These are phyloP conservation scores for Cyclotella cryptica DNA, from an alignment of 108 stramenopile species.

Conservation along the genomic window DNA sequence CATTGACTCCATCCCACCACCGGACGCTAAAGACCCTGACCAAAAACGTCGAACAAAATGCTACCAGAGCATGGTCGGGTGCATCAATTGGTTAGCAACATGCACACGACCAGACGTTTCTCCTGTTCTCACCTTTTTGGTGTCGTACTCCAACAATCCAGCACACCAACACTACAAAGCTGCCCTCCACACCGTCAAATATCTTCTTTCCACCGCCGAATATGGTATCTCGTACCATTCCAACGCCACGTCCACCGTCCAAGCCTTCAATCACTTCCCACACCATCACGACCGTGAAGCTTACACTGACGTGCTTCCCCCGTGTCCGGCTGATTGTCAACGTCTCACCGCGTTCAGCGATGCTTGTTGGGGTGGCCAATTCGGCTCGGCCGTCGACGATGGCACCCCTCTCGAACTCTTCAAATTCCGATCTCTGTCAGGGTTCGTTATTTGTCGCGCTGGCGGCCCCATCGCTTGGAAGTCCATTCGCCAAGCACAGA, in stretches of 20 bases:
- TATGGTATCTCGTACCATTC: slow-evolving; percentile 22
- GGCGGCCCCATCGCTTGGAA: slow-evolving; percentile 13
- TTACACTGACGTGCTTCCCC: slow-evolving; percentile 14
- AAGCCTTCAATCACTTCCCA: slow-evolving; percentile 28
- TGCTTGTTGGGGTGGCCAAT: slow-evolving; percentile 20
- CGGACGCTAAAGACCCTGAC: slow-evolving; percentile 13
- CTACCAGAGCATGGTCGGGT: slow-evolving; percentile 31
- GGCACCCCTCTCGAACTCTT: slow-evolving; percentile 10
- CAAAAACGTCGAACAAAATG: background rate
- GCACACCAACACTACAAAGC: slow-evolving; percentile 10
- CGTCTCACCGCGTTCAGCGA: slow-evolving; percentile 3
- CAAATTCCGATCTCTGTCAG: slow-evolving; percentile 2
- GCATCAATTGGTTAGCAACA: slow-evolving; percentile 26
- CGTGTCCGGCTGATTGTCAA: slow-evolving; percentile 7
- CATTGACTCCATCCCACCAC: slow-evolving; percentile 19
- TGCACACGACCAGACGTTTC: slow-evolving; percentile 21
- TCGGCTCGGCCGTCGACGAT: slow-evolving; percentile 8
- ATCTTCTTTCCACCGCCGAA: slow-evolving; percentile 8
- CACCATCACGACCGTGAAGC: slow-evolving; percentile 9
- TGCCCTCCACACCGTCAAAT: slow-evolving; percentile 15
- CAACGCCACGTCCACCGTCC: background rate
- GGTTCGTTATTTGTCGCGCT: background rate
- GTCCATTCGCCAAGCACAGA: slow-evolving; percentile 1
- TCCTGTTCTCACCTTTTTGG: slow-evolving; percentile 13
- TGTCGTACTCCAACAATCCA: slow-evolving; percentile 4